Evolutionary conservation across 306 rosid genomes (phyloP), one percentile per base, ranked within the genome.

Genomic region (Psophocarpus tetragonolobus): DNA sequence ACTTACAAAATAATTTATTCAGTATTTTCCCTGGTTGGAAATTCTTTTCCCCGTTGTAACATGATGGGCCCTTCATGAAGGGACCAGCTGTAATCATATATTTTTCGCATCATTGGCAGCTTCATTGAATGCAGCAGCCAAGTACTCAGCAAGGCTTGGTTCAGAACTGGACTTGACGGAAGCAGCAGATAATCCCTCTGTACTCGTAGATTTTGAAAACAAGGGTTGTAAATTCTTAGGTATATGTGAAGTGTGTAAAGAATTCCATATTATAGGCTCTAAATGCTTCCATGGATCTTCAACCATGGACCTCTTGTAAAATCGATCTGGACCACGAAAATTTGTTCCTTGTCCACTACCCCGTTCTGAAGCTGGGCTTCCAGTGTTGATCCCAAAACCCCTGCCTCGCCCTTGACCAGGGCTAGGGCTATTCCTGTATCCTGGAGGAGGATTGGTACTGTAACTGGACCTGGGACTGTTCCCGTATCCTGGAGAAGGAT

Each of bases 91-190:
- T 27, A n/a, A 73, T 88, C 81, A 89, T 44, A 8, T 82, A 68
- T 74, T 81, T 80, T 89, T 82, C 35, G 83, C 78, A 29, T 44
- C 84, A 0, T 65, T 14, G 24, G 73, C 35, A 63, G 93, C 91
- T 78, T 89, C 97, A n/a, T 82, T 80, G 42, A 95, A 75, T 8
- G 97, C 89, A 35, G 97, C 86, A 71, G 92, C 98, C 80, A 92
- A 82, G 81, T 87, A 91, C 79, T 95, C 93, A 0, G 98, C 98
- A 50, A 95, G 94, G 86, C 95, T 95, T 77, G 97, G 90, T 79
- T 86, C 90, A 73, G 92, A 63, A 57, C 63, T 64, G 32, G 86
- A 57, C 82, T 84, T 84, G 76, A 65, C 76, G 5, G 82, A 45
- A 65, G 82, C 74, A 79, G 83, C 80, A 21, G 87, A 81, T 44